These are phyloP conservation scores for Fusarium agapanthi DNA, from an alignment of 2,329 filamentous ascomycete genomes.

Conservation along the genomic window DNA sequence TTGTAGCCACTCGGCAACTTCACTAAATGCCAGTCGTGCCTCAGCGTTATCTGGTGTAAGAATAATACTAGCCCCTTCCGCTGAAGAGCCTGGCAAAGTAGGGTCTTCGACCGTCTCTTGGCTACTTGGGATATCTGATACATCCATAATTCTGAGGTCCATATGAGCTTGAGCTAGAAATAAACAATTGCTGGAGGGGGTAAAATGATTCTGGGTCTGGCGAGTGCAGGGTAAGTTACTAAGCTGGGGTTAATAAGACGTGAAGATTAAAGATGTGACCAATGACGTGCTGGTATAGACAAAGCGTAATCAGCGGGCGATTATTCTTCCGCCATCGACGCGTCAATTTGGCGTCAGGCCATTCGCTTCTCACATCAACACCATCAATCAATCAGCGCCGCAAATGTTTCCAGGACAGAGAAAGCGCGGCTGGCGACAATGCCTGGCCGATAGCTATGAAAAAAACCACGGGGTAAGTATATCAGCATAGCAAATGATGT, in stretches of 20 bases:
- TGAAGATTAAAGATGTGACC: background rate
- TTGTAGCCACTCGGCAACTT: rapidly evolving
- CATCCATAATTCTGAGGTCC: rapidly evolving
- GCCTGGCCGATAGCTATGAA: background rate
- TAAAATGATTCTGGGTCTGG: background rate
- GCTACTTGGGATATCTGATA: background rate
- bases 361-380: background rate
- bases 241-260: too few species aligned
- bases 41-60: background rate
- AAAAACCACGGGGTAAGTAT: rapidly evolving
- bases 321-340: background rate
- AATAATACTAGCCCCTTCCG: background rate
- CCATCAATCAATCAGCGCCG: rapidly evolving
- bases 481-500: rapidly evolving
- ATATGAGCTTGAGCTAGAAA: background rate
- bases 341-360: background rate
- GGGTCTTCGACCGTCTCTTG: background rate
- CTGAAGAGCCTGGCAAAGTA: background rate
- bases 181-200: background rate
- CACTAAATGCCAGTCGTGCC: background rate
- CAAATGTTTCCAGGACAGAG: background rate
- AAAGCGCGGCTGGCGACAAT: background rate
- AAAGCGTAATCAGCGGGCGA: background rate
- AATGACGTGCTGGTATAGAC: background rate
- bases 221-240: background rate